Evolutionary conservation across 2,329 filamentous ascomycete species (phyloP), one percentile per base, ranked within the genome.

Genomic region (Sporothrix globosa): DNA sequence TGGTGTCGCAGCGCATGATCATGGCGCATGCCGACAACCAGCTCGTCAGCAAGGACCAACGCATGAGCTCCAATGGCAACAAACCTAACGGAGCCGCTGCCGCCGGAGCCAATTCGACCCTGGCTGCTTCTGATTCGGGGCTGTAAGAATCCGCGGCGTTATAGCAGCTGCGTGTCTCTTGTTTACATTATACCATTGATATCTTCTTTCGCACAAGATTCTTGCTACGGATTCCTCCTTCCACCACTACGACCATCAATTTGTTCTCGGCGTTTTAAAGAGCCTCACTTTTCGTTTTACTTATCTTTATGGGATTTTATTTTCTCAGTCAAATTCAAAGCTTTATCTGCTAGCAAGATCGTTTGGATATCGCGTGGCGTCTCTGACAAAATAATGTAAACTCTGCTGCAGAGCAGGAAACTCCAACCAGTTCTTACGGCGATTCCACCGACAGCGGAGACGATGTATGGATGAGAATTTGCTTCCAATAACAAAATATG

Each of bases 1-100:
- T 65, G 24, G 73, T 75, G 17, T 75, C 74, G 4, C 53, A 67
- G 41, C 69, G 70, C n/a, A 74, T 75, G 72, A 73, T 75, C 21
- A 66, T 73, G 67, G 69, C 69, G n/a, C 69, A 74, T 19, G 70
- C 73, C 7, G 72, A 75, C 69, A 50, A 10, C 14, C 19, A 17
- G 3, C 71, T 75, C 2, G 9, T 72, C 1, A 71, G 71, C 69
- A 73, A 70, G 46, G 73, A 74, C 39, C 70, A 73, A 70, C 71
- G 73, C 11, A 10, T 19, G 24, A 30, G 44, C 27, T 17, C 24
- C 5, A 21, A n/a, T 39, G 63, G 46, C 24, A 19, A 6, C 17
- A 27, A 48, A 11, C 14, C 61, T 17, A 48, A 52, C 21, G 27
- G 27, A 27, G 39, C 39, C 13, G 39, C 21, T 10, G 46, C 39